Evolutionary conservation across 176 grass and related monocot genomes (phyloP).

Genomic region (Sorghum bicolor): Sorghum_bicolor_NCBIv3 NC_012870.2:1891501-1892000

Average conservation of each 20-base stretch:
- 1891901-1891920: background rate
- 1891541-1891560: slow-evolving; percentile 96
- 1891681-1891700: background rate
- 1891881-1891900: background rate
- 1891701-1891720: background rate
- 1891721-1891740: background rate
- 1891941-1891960: background rate
- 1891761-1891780: background rate
- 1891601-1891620: slow-evolving; percentile 40
- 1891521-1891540: slow-evolving; percentile 90
- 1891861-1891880: background rate
- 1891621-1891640: slow-evolving; percentile 54
- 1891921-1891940: background rate
- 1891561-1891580: slow-evolving; percentile 90
- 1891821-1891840: background rate
- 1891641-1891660: background rate
- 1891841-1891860: background rate
- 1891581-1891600: slow-evolving; percentile 54
- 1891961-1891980: background rate
- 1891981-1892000: background rate
- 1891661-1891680: background rate
- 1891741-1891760: slow-evolving; percentile 14
- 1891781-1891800: background rate
- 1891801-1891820: background rate
- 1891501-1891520: slow-evolving; percentile 80